These are phyloP conservation scores for Coemansia sp. DNA, from an alignment of 371 early-diverging fungal species.

Conservation along the genomic window DNA sequence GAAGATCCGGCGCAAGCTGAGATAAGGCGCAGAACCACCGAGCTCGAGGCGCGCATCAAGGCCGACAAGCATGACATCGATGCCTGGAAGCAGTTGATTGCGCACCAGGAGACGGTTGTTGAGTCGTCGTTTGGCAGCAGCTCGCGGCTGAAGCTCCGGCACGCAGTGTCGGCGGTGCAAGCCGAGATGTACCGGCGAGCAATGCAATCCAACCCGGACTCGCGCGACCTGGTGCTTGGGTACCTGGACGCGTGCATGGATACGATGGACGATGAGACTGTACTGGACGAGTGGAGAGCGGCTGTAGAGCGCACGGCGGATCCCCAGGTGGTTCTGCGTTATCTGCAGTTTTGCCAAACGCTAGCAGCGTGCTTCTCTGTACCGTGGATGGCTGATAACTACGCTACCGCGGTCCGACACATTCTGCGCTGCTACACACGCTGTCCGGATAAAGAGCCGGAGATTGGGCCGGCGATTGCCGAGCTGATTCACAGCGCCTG, in stretches of 20 bases:
- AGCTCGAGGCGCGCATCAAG: conserved; percentile 16
- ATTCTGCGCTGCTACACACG: conserved; percentile 6
- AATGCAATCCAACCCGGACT: conserved; percentile 10
- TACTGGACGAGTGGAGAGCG: conserved; percentile 20
- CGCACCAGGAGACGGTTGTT: conserved; percentile 13
- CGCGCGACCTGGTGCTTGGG: conserved; percentile 12
- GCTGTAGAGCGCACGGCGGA: not conserved
- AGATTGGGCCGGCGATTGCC: conserved; percentile 6
- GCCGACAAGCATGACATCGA: conserved; percentile 18
- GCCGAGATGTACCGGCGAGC: conserved; percentile 24
- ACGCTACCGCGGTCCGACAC: conserved; percentile 8
- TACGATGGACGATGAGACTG: conserved; percentile 8
- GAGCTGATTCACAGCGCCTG: conserved; percentile 24
- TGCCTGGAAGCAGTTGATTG: conserved; percentile 19
- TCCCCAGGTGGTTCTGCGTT: conserved; percentile 7
- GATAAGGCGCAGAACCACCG: not conserved
- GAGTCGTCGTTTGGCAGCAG: conserved; percentile 4
- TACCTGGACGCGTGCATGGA: conserved; percentile 20
- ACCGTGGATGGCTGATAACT: conserved; percentile 7
- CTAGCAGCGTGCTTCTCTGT: conserved; percentile 15
- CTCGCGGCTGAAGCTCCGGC: conserved; percentile 2
- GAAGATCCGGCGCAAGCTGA: not conserved
- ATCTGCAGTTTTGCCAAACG: conserved; percentile 19
- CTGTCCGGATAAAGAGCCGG: not conserved
- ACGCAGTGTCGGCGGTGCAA: conserved; percentile 19